These are phyloP conservation scores for Crithidia acanthocephali DNA, from an alignment of 208 protist species.

Conservation along the genomic window DNA sequence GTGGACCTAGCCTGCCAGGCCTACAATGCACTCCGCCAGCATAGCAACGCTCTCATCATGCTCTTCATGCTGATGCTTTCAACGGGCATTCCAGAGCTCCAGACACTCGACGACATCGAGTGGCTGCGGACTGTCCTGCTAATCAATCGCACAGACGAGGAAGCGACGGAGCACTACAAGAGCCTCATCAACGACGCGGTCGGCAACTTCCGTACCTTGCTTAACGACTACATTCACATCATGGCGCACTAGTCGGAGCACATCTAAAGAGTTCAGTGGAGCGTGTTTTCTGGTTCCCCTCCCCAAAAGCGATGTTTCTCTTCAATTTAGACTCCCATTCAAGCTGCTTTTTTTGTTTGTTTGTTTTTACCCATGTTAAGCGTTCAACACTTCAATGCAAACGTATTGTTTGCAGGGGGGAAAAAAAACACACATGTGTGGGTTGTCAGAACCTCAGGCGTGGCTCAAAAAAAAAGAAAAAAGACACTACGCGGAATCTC, in stretches of 20 bases:
- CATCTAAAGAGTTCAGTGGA: neutral
- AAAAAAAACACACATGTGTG: too few species aligned
- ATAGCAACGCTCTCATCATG: slow-evolving; percentile 78
- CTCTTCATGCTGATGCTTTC: slow-evolving; percentile 92
- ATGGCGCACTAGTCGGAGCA: slow-evolving; percentile 60
- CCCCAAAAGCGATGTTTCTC: too few species aligned
- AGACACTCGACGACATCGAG: slow-evolving; percentile 77
- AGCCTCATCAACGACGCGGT: slow-evolving; percentile 70
- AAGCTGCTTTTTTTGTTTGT: too few species aligned
- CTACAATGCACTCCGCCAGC: slow-evolving; percentile 83
- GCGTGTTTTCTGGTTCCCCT: too few species aligned
- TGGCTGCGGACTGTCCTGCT: slow-evolving; percentile 77
- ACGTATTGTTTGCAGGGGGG: too few species aligned
- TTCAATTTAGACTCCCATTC: too few species aligned
- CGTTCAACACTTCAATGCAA: too few species aligned
- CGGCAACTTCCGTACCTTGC: slow-evolving; percentile 60
- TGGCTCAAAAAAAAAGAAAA: too few species aligned
- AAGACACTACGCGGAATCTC: too few species aligned
- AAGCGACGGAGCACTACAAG: slow-evolving; percentile 80
- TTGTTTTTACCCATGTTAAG: too few species aligned
- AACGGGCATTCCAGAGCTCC: slow-evolving; percentile 91
- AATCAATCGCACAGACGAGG: slow-evolving; percentile 59
- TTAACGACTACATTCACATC: slow-evolving; percentile 94
- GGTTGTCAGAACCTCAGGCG: too few species aligned
- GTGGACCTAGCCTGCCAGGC: slow-evolving; percentile 68